These are phyloP conservation scores for Cryptococcus maquisensis DNA, from an alignment of 1,284 basidiomycete species.

Conservation along the genomic window DNA sequence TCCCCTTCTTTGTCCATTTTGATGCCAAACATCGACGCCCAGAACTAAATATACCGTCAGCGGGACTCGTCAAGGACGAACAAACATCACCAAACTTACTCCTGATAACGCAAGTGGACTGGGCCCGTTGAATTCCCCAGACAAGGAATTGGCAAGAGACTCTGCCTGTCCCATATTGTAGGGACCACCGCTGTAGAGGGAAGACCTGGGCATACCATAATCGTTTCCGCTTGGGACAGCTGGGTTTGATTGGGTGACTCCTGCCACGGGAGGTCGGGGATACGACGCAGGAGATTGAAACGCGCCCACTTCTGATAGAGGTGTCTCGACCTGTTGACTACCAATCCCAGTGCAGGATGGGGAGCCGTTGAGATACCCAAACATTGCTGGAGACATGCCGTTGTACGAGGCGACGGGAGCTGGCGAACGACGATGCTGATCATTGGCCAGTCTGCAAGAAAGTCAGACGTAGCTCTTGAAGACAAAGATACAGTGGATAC, in stretches of 20 bases:
- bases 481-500: constrained; percentile 4
- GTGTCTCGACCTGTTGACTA: too few relatives aligned
- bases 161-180: not conserved
- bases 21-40: constrained; percentile 46
- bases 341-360: not conserved
- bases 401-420: too few relatives aligned
- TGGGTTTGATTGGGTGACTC: too few relatives aligned
- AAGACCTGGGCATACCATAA: too few relatives aligned
- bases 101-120: constrained; percentile 28
- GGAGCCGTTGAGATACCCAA: not conserved
- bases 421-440: constrained; percentile 3
- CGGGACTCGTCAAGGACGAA: not conserved
- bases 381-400: too few relatives aligned
- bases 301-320: too few relatives aligned
- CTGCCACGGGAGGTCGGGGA: too few relatives aligned
- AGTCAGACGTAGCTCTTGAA: not conserved
- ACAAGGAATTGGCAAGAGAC: constrained; percentile 3
- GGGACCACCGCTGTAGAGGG: too few relatives aligned
- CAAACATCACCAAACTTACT: constrained; percentile 9
- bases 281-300: too few relatives aligned
- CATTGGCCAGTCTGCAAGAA: constrained; percentile 7
- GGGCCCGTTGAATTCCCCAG: constrained; percentile 20
- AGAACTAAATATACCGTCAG: constrained; percentile 25
- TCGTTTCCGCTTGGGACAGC: too few relatives aligned
- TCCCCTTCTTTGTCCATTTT: constrained; percentile 27